phyloP scores from a whole-genome alignment of 139 green algal species.

The Chlorella ohadii region DNA sequence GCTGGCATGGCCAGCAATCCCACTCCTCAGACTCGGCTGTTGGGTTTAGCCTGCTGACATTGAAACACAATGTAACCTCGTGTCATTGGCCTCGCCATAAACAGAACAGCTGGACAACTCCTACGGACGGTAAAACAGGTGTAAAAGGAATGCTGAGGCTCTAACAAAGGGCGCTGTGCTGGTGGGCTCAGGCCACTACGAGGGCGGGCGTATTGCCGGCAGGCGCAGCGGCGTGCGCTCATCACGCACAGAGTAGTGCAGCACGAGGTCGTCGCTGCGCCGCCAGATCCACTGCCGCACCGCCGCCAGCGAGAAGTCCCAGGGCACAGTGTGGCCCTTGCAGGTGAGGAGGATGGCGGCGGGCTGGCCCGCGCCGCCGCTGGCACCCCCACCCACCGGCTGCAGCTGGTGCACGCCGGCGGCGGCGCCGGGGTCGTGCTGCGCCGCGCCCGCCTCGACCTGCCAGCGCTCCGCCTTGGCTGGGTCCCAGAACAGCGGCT shows the following conservation, averaged over 20 bases:
- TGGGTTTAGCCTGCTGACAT: not conserved
- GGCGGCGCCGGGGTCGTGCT: not conserved
- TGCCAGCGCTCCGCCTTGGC: constrained; percentile 29
- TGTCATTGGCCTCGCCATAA: not conserved
- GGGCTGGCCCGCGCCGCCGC: not conserved
- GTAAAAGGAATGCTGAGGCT: not conserved
- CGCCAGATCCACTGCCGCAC: constrained; percentile 91
- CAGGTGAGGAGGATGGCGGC: constrained; percentile 53
- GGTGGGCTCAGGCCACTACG: not conserved
- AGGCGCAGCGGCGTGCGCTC: constrained; percentile 40
- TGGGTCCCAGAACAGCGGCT: constrained; percentile 40
- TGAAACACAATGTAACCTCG: not conserved
- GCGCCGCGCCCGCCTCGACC: not conserved
- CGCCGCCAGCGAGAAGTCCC: constrained; percentile 82
- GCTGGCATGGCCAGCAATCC: too few species aligned
- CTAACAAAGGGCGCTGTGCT: too few species aligned
- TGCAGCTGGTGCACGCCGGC: constrained; percentile 19
- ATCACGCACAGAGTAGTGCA: constrained; percentile 68
- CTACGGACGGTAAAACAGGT: not conserved
- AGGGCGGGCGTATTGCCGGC: constrained; percentile 46
- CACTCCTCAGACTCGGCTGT: too few species aligned
- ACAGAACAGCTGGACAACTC: not conserved
- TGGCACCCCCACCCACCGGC: constrained; percentile 43
- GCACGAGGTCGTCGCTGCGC: constrained; percentile 81
- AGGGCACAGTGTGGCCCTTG: constrained; percentile 79